phyloP scores from a whole-genome alignment of 1,284 basidiomycete genomes.

The Ustilago nuda region DNA sequence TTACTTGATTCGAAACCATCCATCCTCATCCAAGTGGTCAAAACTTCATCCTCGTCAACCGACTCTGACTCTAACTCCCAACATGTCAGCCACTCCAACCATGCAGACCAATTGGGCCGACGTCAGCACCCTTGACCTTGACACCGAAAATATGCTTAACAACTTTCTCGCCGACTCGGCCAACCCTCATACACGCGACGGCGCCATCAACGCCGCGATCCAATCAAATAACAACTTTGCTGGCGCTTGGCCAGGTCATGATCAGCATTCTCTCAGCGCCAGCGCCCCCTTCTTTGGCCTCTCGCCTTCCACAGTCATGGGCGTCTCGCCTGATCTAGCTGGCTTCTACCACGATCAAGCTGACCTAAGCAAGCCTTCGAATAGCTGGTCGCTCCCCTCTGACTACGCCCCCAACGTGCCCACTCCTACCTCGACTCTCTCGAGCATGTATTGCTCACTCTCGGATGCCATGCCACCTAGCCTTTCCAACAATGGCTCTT shows the following conservation, averaged over 20 bases:
- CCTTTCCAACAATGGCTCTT: conserved; percentile 12
- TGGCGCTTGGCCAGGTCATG: conserved; percentile 13
- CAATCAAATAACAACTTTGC: neutral
- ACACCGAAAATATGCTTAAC: conserved; percentile 42
- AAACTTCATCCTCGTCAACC: neutral
- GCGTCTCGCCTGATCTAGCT: conserved; percentile 26
- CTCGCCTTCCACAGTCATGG: conserved; percentile 17
- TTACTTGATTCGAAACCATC: no score
- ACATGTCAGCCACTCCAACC: conserved; percentile 14
- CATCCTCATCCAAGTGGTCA: no score
- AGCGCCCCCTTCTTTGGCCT: conserved; percentile 23
- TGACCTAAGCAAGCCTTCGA: conserved; percentile 8
- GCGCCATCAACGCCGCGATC: neutral
- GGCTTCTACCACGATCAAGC: conserved; percentile 13
- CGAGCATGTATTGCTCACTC: conserved; percentile 9
- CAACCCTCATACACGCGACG: neutral
- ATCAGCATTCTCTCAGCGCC: conserved; percentile 14
- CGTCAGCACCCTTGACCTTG: conserved; percentile 20
- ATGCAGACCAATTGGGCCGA: conserved; percentile 30
- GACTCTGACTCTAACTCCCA: neutral
- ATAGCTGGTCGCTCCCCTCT: conserved; percentile 17
- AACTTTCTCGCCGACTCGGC: conserved; percentile 16
- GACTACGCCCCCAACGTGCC: neutral
- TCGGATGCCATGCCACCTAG: conserved; percentile 18
- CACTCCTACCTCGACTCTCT: neutral